phyloP scores from a whole-genome alignment of 495 filamentous ascomycete genomes.

The Tuber melanosporum region DNA sequence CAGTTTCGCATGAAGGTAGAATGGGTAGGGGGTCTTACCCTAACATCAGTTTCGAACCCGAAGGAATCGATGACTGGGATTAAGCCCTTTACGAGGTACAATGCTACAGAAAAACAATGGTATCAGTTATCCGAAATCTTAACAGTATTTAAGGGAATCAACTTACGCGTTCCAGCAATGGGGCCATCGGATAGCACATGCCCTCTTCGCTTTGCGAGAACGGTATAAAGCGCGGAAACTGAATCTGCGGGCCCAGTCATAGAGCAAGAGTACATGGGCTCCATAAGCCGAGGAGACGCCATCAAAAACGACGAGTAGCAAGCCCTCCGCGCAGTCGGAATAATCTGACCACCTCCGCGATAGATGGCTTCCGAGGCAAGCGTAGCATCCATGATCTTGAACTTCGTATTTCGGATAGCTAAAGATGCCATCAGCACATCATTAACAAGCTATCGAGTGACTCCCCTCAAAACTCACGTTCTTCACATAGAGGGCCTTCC shows the following conservation, averaged over 20 bases:
- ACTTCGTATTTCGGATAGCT: slow-evolving; percentile 95
- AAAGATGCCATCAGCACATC: slow-evolving; percentile 14
- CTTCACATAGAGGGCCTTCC: slow-evolving; percentile 96
- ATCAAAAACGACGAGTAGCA: slow-evolving; percentile 94
- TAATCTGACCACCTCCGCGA: slow-evolving; percentile 92
- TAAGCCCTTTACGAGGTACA: slow-evolving; percentile 82
- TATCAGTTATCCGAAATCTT: neutral
- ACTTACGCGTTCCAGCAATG: slow-evolving; percentile 72
- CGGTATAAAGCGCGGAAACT: slow-evolving; percentile 81
- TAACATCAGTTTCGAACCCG: slow-evolving; percentile 92
- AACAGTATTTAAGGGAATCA: neutral
- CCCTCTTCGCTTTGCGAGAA: slow-evolving; percentile 76
- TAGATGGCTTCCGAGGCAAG: slow-evolving; percentile 87
- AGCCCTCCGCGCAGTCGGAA: slow-evolving; percentile 83
- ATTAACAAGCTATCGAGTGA: neutral
- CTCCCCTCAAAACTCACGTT: slow-evolving; percentile 59
- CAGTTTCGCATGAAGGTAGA: neutral
- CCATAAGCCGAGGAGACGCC: slow-evolving; percentile 92
- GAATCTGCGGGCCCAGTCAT: slow-evolving; percentile 93
- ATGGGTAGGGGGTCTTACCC: slow-evolving; percentile 38
- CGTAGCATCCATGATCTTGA: slow-evolving; percentile 83
- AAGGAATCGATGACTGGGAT: slow-evolving; percentile 96
- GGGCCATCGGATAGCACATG: slow-evolving; percentile 91
- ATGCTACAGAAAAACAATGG: slow-evolving; percentile 43
- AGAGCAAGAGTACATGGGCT: slow-evolving; percentile 82